These are phyloP conservation scores for Wallacemonas sp. DNA, from an alignment of 208 protist species.

Conservation along the genomic window DNA sequence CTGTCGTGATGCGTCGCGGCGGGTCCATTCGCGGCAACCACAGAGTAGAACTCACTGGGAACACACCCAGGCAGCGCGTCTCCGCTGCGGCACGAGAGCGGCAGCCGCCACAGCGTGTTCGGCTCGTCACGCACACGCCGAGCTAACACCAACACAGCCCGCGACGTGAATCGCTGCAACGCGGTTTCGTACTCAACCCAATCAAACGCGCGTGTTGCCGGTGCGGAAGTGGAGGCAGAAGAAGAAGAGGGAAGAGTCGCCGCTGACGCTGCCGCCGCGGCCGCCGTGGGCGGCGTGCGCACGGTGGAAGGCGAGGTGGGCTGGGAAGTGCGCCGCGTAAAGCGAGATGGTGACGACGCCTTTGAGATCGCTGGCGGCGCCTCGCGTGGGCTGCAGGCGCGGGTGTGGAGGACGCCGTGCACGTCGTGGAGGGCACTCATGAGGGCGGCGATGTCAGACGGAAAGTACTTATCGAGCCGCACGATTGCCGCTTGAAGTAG, in stretches of 20 bases:
- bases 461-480: background rate
- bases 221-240: background rate
- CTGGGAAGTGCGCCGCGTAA: background rate
- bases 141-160: background rate
- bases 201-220: background rate
- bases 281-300: no score
- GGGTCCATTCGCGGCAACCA: no score
- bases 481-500: background rate
- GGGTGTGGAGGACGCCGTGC: background rate
- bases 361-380: no score
- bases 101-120: background rate
- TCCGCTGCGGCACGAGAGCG: background rate
- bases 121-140: no score
- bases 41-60: background rate
- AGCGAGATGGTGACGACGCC: background rate
- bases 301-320: no score
- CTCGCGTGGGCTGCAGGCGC: no score
- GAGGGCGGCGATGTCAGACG: background rate
- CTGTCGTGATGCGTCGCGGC: background rate
- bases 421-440: background rate
- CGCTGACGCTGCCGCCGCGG: background rate
- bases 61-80: background rate
- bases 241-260: background rate
- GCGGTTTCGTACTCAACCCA: background rate
- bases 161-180: background rate